A percentile compares a stretch with the other conserved stretches of the same genome.
Conservation (phyloP, 2,329 filamentous ascomycete species). For the Tolypocladium amazonense region DNA sequence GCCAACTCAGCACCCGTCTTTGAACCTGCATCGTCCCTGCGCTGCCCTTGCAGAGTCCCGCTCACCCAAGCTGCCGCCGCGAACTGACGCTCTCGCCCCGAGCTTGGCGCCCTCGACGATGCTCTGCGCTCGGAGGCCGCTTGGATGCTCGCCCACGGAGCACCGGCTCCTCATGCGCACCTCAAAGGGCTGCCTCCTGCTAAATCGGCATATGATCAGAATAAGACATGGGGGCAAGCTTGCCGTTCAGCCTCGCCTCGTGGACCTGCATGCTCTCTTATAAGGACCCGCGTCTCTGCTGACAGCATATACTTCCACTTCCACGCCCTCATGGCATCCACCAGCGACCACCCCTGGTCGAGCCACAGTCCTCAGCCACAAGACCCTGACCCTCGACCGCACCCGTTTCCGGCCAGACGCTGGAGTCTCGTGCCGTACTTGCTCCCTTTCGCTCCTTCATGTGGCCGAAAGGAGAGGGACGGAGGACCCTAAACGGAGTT, state of each 20-base stretch:
- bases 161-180: background rate
- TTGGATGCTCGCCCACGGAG: background rate
- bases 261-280: background rate
- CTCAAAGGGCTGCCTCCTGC: background rate
- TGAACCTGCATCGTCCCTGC: constrained; percentile 2
- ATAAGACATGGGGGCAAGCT: background rate
- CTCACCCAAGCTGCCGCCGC: background rate
- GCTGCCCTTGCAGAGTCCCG: constrained; percentile 3
- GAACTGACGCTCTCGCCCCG: background rate
- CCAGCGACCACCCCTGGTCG: background rate
- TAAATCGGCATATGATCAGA: background rate
- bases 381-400: background rate
- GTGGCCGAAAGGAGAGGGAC: constrained; percentile 1
- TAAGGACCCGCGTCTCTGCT: background rate
- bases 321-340: background rate
- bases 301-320: background rate
- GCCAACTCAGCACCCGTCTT: constrained; percentile 1
- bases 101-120: background rate
- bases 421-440: constrained; percentile 4
- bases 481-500: background rate
- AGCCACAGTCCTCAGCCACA: constrained; percentile 3
- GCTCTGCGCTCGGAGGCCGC: background rate
- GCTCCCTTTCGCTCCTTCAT: constrained; percentile 1
- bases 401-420: constrained; percentile 4
- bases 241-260: background rate